These are phyloP conservation scores for Fraxinus sp. DNA, from an alignment of 305 asterid species.

Conservation along the genomic window DNA sequence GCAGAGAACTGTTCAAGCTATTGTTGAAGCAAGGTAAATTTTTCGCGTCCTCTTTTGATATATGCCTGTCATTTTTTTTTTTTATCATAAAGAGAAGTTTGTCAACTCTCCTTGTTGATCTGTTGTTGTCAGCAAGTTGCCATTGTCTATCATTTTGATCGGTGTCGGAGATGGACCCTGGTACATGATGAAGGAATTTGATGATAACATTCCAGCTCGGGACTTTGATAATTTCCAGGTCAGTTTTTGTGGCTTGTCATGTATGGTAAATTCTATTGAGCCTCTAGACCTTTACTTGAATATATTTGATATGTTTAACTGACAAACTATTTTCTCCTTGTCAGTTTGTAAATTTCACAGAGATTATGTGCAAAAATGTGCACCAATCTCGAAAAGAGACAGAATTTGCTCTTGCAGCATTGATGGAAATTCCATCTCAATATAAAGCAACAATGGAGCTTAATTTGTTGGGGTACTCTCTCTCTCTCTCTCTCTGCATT, in stretches of 20 bases:
- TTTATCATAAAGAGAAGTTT: not conserved
- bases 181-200: conserved; percentile 98
- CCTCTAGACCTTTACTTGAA: not conserved
- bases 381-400: conserved; percentile 81
- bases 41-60: not conserved
- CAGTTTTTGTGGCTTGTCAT: conserved; percentile 10
- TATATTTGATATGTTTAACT: not conserved
- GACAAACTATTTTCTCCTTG: conserved; percentile 9
- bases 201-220: conserved; percentile 90
- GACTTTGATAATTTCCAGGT: conserved; percentile 98
- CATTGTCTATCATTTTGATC: conserved; percentile 88
- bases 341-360: conserved; percentile 95
- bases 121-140: conserved; percentile 58
- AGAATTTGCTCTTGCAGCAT: conserved; percentile 83
- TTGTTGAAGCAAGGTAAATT: conserved; percentile 57
- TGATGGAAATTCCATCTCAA: conserved; percentile 94
- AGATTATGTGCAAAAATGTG: conserved; percentile 70
- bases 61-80: not conserved
- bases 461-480: conserved; percentile 68
- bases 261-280: conserved; percentile 7
- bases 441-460: conserved; percentile 96
- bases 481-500: not conserved
- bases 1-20: conserved; percentile 63
- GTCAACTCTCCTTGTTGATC: conserved; percentile 3
- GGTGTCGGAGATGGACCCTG: conserved; percentile 99